Conservation (phyloP, 1,284 basidiomycete species). For the Grifola frondosa region DNA sequence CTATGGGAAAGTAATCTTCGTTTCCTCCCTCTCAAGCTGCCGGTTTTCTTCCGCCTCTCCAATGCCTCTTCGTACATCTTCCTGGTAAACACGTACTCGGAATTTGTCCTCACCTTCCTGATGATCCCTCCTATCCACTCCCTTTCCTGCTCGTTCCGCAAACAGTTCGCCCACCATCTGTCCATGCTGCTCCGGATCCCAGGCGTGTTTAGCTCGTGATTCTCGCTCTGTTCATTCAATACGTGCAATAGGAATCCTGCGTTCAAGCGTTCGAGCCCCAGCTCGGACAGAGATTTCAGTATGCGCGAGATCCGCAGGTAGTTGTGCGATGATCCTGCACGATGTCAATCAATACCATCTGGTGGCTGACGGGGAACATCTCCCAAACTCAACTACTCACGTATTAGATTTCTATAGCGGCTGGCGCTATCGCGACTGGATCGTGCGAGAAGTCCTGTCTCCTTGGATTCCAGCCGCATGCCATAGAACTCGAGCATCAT, state of each 20-base stretch:
- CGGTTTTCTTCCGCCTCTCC: constrained; percentile 37
- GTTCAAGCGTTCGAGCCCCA: constrained; percentile 62
- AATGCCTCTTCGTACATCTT: constrained; percentile 53
- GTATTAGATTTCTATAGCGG: constrained; percentile 63
- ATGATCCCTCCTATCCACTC: constrained; percentile 53
- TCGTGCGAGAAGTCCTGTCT: constrained; percentile 57
- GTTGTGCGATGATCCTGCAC: constrained; percentile 64
- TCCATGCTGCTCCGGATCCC: constrained; percentile 66
- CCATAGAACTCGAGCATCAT: constrained; percentile 79
- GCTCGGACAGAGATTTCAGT: constrained; percentile 71
- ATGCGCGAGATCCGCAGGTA: constrained; percentile 78
- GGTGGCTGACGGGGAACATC: neutral
- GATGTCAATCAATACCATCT: constrained; percentile 1
- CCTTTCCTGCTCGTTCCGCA: constrained; percentile 60
- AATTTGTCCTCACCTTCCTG: constrained; percentile 42
- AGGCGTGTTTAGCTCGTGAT: constrained; percentile 47
- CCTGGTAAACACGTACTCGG: constrained; percentile 51
- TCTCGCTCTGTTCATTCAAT: constrained; percentile 67
- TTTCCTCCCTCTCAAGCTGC: constrained; percentile 13
- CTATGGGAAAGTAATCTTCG: neutral
- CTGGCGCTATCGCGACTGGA: constrained; percentile 46
- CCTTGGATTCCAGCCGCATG: constrained; percentile 55
- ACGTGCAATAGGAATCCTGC: constrained; percentile 69
- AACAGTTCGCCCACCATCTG: constrained; percentile 74
- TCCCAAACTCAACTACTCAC: constrained; percentile 42